Percentiles rank a stretch among this genome's conserved stretches.
phyloP scores from a whole-genome alignment of 1,284 basidiomycete genomes.

The Cutaneotrichosporon arboriforme region DNA sequence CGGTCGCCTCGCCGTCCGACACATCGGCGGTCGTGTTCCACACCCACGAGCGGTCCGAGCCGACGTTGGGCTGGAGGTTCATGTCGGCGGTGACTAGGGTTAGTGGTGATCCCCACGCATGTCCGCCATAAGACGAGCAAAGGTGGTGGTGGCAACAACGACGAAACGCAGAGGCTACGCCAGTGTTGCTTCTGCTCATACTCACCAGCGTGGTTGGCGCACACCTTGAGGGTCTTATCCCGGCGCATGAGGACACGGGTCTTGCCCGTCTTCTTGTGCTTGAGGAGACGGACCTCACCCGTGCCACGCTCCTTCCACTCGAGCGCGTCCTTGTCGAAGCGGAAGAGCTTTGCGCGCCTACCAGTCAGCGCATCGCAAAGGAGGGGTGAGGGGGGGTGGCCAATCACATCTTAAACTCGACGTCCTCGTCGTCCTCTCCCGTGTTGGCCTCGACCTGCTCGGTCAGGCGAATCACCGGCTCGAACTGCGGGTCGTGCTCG shows the following conservation, averaged over 20 bases:
- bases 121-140: neutral
- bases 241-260: constrained; percentile 97
- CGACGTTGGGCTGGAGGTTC: constrained; percentile 95
- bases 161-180: no score
- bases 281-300: constrained; percentile 79
- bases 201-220: constrained; percentile 95
- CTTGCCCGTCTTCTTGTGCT: constrained; percentile 84
- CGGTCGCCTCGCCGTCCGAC: constrained; percentile 76
- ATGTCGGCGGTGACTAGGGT: constrained; percentile 77
- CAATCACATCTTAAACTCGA: constrained; percentile 91
- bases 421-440: constrained; percentile 88
- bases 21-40: constrained; percentile 97
- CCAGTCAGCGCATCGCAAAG: neutral
- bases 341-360: constrained; percentile 98
- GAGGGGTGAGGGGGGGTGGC: neutral
- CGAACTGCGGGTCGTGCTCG: constrained; percentile 85
- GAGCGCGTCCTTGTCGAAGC: constrained; percentile 71
- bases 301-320: constrained; percentile 92
- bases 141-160: no score
- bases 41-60: constrained; percentile 98
- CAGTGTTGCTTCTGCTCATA: no score
- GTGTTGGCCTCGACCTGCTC: constrained; percentile 88
- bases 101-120: no score
- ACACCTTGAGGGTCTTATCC: constrained; percentile 99
- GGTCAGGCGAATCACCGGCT: constrained; percentile 96